These are phyloP conservation scores for Pleurotus pulmonarius DNA, from an alignment of 768 basidiomycete genomes.

Conservation along the genomic window DNA sequence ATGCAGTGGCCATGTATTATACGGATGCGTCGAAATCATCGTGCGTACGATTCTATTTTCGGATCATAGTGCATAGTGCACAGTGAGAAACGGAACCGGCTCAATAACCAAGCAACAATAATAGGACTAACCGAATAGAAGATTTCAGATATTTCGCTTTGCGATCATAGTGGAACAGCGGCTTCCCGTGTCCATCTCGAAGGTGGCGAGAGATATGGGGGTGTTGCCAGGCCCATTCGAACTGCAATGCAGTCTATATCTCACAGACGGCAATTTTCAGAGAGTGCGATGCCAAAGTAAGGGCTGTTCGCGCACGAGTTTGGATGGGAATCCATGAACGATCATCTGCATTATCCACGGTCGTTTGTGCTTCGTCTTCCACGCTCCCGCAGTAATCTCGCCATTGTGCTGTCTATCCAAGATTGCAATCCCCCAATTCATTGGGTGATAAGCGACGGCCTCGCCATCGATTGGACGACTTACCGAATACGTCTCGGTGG, in stretches of 20 bases:
- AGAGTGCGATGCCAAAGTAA: background rate
- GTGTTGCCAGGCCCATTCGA: slow-evolving; percentile 88
- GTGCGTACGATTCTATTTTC: slow-evolving; percentile 48
- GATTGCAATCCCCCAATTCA: background rate
- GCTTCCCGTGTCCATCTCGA: slow-evolving; percentile 36
- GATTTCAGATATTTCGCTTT: slow-evolving; percentile 32
- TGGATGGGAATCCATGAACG: slow-evolving; percentile 79
- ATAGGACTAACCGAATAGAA: slow-evolving; percentile 42
- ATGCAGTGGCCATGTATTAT: slow-evolving; percentile 68
- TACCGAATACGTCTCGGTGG: slow-evolving; percentile 65
- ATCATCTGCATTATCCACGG: slow-evolving; percentile 89
- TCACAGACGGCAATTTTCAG: background rate
- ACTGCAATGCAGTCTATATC: slow-evolving; percentile 62
- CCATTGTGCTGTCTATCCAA: slow-evolving; percentile 74
- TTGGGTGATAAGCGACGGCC: background rate
- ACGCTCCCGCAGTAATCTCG: slow-evolving; percentile 66
- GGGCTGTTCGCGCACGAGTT: slow-evolving; percentile 30
- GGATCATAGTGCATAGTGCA: slow-evolving; percentile 3
- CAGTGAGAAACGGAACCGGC: background rate
- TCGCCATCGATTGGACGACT: slow-evolving; percentile 5
- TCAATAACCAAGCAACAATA: background rate
- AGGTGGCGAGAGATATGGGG: slow-evolving; percentile 67
- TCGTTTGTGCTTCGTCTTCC: slow-evolving; percentile 54
- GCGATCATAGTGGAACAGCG: slow-evolving; percentile 29
- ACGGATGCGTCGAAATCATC: slow-evolving; percentile 67